Conservation (phyloP, 768 basidiomycete species). For the Arthromyces matolae region DNA sequence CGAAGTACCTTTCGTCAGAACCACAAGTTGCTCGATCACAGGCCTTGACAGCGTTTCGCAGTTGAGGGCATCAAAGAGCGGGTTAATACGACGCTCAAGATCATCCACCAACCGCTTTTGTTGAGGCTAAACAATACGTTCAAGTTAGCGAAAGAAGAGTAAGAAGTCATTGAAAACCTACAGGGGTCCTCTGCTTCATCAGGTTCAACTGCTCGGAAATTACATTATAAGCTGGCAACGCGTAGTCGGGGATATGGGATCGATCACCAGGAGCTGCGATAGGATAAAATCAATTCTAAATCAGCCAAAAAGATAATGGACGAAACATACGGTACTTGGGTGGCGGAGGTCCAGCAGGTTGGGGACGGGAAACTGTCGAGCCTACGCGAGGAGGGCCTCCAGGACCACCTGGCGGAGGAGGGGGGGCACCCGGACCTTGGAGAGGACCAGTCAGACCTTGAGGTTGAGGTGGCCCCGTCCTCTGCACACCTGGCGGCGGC, state of each 20-base stretch:
- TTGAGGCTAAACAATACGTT: conserved; percentile 49
- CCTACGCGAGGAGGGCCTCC: conserved; percentile 18
- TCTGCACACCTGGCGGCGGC: conserved; percentile 36
- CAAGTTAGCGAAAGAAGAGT: conserved; percentile 2
- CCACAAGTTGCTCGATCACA: conserved; percentile 68
- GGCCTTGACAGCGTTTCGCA: conserved; percentile 73
- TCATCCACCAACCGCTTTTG: conserved; percentile 86
- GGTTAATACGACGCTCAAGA: conserved; percentile 79
- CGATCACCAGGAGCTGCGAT: conserved; percentile 83
- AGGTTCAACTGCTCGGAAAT: conserved; percentile 60
- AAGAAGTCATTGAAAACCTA: conserved; percentile 35
- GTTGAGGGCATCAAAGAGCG: conserved; percentile 89
- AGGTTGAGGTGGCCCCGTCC: conserved; percentile 21
- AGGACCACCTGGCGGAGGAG: conserved; percentile 34
- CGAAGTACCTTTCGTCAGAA: conserved; percentile 63
- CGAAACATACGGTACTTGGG: conserved; percentile 44
- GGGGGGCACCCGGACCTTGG: conserved; percentile 32
- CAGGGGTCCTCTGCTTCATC: conserved; percentile 73
- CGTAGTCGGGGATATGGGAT: conserved; percentile 79
- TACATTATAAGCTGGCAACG: conserved; percentile 61
- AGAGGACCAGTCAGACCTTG: too few relatives aligned
- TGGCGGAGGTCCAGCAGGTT: conserved; percentile 29
- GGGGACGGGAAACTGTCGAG: conserved; percentile 19
- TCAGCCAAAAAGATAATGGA: not conserved
- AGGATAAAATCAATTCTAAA: conserved; percentile 6